Percentiles rank a stretch among this genome's conserved stretches.
Evolutionary conservation across 805 yeast species (phyloP).

Genomic region (Wickerhamiella kurtzmanii): DNA sequence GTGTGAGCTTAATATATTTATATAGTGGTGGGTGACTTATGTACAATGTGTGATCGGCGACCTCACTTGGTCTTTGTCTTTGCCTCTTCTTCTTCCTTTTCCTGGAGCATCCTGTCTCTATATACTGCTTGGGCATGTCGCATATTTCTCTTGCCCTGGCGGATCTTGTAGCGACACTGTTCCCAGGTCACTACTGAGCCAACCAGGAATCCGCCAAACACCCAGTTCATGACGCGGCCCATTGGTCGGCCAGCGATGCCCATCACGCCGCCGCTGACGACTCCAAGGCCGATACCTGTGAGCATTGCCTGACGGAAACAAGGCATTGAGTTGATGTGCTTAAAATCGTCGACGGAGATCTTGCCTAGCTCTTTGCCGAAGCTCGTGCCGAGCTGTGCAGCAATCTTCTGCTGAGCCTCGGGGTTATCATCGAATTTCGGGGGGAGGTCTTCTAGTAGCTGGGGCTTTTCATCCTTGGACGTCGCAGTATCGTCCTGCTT

Average conservation of each 20-base stretch:
- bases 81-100: background rate
- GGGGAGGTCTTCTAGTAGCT: constrained; percentile 23
- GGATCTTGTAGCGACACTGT: constrained; percentile 66
- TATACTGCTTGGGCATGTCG: constrained; percentile 43
- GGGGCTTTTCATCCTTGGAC: constrained; percentile 4
- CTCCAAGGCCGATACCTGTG: constrained; percentile 25
- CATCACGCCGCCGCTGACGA: constrained; percentile 22
- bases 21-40: background rate
- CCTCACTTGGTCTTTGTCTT: too few species aligned
- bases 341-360: constrained; percentile 23
- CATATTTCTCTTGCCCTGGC: constrained; percentile 52
- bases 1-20: background rate
- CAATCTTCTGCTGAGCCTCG: constrained; percentile 8
- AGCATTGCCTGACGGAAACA: constrained; percentile 28
- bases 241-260: constrained; percentile 16
- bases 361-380: constrained; percentile 16
- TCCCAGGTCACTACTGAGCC: constrained; percentile 88
- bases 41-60: background rate
- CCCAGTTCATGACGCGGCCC: constrained; percentile 62
- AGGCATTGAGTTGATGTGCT: constrained; percentile 23
- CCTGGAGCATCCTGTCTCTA: constrained; percentile 5
- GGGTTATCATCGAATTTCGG: constrained; percentile 22
- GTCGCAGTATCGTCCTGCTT: constrained; percentile 1
- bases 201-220: constrained; percentile 59
- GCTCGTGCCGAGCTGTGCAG: constrained; percentile 11